Evolutionary conservation across 352 stramenopile species (phyloP).

Genomic region (Phytopythium boreale): DNA sequence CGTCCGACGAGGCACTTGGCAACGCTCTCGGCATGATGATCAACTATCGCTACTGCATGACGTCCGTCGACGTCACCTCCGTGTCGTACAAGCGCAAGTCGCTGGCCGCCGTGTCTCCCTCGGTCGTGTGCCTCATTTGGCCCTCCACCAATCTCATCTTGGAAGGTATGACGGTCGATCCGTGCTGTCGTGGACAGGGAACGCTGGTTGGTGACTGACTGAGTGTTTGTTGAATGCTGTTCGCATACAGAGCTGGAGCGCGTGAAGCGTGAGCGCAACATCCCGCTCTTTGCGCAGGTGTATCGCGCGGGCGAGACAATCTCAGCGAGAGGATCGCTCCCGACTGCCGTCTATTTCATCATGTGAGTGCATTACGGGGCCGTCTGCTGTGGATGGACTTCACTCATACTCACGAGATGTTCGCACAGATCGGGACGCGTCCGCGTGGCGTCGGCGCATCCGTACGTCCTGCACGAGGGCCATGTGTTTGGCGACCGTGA

Average conservation of each 20-base stretch:
- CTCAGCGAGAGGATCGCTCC: conserved; percentile 56
- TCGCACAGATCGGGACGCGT: conserved; percentile 52
- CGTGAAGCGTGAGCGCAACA: conserved; percentile 59
- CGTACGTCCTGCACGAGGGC: conserved; percentile 48
- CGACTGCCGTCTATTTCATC: conserved; percentile 79
- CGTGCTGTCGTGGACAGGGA: not conserved
- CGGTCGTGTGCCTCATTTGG: conserved; percentile 57
- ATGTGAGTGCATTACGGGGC: too few relatives aligned
- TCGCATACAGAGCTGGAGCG: conserved; percentile 21
- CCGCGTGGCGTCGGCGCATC: conserved; percentile 61
- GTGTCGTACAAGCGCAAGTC: conserved; percentile 80
- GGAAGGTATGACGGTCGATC: conserved; percentile 35
- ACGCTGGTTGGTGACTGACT: not conserved
- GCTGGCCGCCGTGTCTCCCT: conserved; percentile 56
- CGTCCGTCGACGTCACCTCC: conserved; percentile 67
- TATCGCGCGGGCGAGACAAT: conserved; percentile 64
- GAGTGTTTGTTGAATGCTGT: not conserved
- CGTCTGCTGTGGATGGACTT: not conserved
- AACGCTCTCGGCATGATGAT: conserved; percentile 77
- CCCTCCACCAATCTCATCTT: conserved; percentile 47
- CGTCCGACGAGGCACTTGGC: conserved; percentile 38
- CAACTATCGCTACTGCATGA: conserved; percentile 89
- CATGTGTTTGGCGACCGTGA: conserved; percentile 63
- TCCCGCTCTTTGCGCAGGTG: conserved; percentile 69
- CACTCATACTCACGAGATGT: not conserved